These are phyloP conservation scores for Hyaloperonospora brassicae DNA, from an alignment of 352 stramenopile species.

Conservation along the genomic window DNA sequence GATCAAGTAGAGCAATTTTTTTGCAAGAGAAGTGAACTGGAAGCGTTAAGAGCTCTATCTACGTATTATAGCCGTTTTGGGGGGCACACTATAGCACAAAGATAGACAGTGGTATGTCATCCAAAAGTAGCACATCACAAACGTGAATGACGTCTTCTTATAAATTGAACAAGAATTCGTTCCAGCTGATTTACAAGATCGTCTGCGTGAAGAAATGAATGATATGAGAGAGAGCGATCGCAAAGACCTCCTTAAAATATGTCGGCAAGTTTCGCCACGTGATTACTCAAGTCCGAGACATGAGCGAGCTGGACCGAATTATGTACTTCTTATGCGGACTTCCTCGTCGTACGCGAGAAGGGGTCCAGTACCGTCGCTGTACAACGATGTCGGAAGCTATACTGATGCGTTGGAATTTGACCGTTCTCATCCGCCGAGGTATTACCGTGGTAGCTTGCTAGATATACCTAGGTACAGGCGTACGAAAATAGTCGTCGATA, in stretches of 20 bases:
- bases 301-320: conserved; percentile 9
- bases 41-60: conserved; percentile 4
- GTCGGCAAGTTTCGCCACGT: conserved; percentile 3
- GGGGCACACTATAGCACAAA: conserved; percentile 9
- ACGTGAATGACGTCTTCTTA: conserved; percentile 4
- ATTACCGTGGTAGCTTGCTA: no score
- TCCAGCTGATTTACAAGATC: conserved; percentile 7
- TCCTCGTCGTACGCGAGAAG: conserved; percentile 4
- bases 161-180: conserved; percentile 7
- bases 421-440: no score
- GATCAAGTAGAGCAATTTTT: conserved; percentile 10
- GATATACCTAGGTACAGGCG: conserved; percentile 6
- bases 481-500: conserved; percentile 4
- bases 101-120: conserved; percentile 11
- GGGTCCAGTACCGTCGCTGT: no score
- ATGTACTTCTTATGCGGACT: conserved; percentile 3
- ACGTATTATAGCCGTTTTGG: conserved; percentile 2
- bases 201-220: conserved; percentile 4
- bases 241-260: conserved; percentile 5
- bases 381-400: no score
- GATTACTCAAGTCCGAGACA: neutral
- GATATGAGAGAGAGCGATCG: conserved; percentile 6
- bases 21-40: conserved; percentile 8
- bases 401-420: no score
- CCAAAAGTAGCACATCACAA: conserved; percentile 7